These are phyloP conservation scores for Ophiosphaerella korrae DNA, from an alignment of 2,329 filamentous ascomycete genomes.

Conservation along the genomic window DNA sequence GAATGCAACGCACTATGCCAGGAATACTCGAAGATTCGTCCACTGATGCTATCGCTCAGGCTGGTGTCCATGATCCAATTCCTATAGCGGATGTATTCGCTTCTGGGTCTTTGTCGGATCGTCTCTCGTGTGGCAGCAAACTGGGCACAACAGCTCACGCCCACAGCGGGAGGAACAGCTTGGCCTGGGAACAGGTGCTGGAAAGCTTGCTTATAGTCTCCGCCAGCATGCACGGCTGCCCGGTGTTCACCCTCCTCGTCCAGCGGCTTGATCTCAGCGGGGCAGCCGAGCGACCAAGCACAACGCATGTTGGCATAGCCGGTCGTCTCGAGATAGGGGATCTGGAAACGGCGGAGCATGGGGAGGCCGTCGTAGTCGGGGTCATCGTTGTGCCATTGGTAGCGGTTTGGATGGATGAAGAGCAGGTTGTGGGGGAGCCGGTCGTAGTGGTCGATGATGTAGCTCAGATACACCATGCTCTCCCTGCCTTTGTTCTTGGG, in stretches of 20 bases:
- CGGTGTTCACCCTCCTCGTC: conserved; percentile 49
- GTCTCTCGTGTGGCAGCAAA: conserved; percentile 58
- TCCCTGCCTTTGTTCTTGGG: conserved; percentile 56
- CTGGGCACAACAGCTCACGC: conserved; percentile 61
- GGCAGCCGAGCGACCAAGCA: conserved; percentile 59
- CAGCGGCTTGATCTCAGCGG: conserved; percentile 56
- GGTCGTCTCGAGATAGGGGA: conserved; percentile 54
- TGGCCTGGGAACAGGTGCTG: conserved; percentile 54
- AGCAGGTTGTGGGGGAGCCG: conserved; percentile 48
- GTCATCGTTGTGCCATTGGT: conserved; percentile 59
- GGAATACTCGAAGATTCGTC: conserved; percentile 62
- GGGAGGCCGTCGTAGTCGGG: conserved; percentile 58
- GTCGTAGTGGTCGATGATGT: conserved; percentile 50
- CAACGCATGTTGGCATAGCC: conserved; percentile 63
- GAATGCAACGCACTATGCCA: conserved; percentile 59
- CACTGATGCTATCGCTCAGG: conserved; percentile 56
- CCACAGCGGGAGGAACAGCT: conserved; percentile 52
- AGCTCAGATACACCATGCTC: conserved; percentile 56
- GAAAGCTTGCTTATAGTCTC: conserved; percentile 56
- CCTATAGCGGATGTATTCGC: conserved; percentile 56
- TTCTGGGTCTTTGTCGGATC: conserved; percentile 51
- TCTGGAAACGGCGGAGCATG: conserved; percentile 55
- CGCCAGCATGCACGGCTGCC: conserved; percentile 53
- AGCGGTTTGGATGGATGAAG: conserved; percentile 51
- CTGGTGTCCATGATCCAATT: conserved; percentile 56